These are phyloP conservation scores for Phytophthora tentaculata DNA, from an alignment of 352 stramenopile species.

Conservation along the genomic window DNA sequence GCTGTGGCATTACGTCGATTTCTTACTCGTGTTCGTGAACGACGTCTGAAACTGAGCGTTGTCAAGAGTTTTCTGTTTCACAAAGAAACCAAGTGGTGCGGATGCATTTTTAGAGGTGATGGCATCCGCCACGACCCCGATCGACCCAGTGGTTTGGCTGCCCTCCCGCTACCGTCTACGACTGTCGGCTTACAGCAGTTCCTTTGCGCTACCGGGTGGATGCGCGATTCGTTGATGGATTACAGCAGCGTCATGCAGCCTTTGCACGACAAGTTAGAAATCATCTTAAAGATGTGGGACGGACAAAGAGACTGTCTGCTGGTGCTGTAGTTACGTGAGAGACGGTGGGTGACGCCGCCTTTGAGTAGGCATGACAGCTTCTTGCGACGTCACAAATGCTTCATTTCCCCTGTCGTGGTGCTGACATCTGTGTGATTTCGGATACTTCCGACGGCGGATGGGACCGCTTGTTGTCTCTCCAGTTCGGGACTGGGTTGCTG, in stretches of 20 bases:
- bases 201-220: slow-evolving; percentile 27
- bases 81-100: slow-evolving; percentile 27
- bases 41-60: slow-evolving; percentile 26
- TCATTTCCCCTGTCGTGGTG: neutral
- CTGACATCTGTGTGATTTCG: neutral
- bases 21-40: slow-evolving; percentile 9
- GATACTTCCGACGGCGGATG: slow-evolving; percentile 6
- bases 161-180: slow-evolving; percentile 11
- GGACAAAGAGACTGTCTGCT: neutral
- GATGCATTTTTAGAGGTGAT: slow-evolving; percentile 15
- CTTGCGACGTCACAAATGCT: slow-evolving; percentile 1
- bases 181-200: slow-evolving; percentile 33
- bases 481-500: slow-evolving; percentile 1
- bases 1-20: slow-evolving; percentile 13
- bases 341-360: neutral
- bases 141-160: slow-evolving; percentile 1
- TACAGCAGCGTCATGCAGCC: slow-evolving; percentile 17
- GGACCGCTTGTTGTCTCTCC: neutral
- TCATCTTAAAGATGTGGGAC: neutral
- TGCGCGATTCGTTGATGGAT: slow-evolving; percentile 29
- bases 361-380: neutral
- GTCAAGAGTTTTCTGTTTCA: slow-evolving; percentile 24
- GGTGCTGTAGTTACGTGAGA: neutral
- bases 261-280: neutral
- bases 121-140: slow-evolving; percentile 23